Conservation (phyloP, 306 rosid species). For the Gleditsia sinensis region DNA sequence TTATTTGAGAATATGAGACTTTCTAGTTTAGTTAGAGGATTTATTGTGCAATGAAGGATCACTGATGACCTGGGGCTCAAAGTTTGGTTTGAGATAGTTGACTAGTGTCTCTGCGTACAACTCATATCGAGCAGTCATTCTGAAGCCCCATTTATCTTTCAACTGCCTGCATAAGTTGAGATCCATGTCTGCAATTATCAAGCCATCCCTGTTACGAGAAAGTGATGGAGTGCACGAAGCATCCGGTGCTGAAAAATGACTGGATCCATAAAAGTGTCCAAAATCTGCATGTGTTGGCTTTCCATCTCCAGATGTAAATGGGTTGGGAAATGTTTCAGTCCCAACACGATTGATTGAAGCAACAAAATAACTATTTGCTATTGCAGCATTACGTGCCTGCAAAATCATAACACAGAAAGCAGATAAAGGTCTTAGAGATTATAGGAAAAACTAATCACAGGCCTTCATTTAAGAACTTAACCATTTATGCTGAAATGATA, state of each 20-base stretch:
- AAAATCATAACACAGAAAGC: conserved; percentile 30
- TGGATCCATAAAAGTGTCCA: conserved; percentile 94
- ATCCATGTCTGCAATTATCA: conserved; percentile 80
- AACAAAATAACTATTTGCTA: conserved; percentile 79
- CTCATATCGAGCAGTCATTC: conserved; percentile 88
- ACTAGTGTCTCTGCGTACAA: conserved; percentile 64
- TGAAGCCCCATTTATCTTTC: conserved; percentile 93
- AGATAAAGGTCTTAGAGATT: too few relatives aligned
- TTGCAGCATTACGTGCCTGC: conserved; percentile 92
- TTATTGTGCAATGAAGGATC: conserved; percentile 73
- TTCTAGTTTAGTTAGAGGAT: conserved; percentile 16
- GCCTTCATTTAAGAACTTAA: too few relatives aligned
- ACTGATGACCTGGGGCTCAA: conserved; percentile 77
- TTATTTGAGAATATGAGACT: conserved; percentile 8
- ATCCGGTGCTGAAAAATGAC: conserved; percentile 85
- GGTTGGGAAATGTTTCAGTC: conserved; percentile 73
- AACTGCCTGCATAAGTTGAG: conserved; percentile 88
- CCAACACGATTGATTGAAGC: conserved; percentile 88
- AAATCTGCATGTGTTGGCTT: conserved; percentile 80
- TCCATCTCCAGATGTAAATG: conserved; percentile 92
- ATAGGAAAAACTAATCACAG: too few relatives aligned
- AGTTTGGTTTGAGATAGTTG: conserved; percentile 66
- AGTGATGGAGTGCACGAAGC: conserved; percentile 89
- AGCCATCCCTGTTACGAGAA: conserved; percentile 67
- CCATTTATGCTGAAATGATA: too few relatives aligned